Evolutionary conservation across 2,329 filamentous ascomycete genomes (phyloP), one percentile per base, ranked within the genome.

Genomic region (Aspergillus aculeatus): DNA sequence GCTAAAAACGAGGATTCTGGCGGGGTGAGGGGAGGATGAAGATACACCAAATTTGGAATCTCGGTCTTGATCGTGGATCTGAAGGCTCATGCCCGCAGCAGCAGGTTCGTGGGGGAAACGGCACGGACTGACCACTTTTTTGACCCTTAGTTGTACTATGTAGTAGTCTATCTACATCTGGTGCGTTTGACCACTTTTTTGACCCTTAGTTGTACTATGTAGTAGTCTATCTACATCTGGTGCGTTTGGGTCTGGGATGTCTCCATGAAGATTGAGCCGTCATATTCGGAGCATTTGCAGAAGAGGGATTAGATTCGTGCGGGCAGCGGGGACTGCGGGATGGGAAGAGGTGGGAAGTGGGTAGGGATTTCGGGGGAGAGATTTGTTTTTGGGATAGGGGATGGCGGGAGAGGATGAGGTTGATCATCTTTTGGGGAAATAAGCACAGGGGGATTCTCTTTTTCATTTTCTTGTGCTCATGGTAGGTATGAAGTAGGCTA

Each of bases 221-320:
- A 9, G 26, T 29, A 29, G 26, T 16, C 14, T 35, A 35, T 11
- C 11, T 35, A 12, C 32, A 44, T 44, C 6, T 10, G 16, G 38
- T 16, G 38, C 38, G 16, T 7, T 19, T 44, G n/a, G 38, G 14
- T 16, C 4, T 44, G 38, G 14, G 14, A 16, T 19, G 14, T 23
- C 26, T 19, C 38, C 14, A 7, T 19, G 38, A 44, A 6, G 38
- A 44, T 32, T 53, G 35, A 53, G 35, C 31, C 32, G 53, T 55
- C 53, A 55, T 55, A 55, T 55, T 55, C 53, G 53, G 53, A 35
- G 53, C 53, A 55, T 55, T 55, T 29, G 47, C 53, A 47, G 47
- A 55, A 55, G 53, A 35, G 52, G 53, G 53, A 24, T 21, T 55
- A 55, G 53, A 55, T 23, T 29, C 41, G 44, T 55, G 41, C 26